A percentile compares a stretch with the other conserved stretches of the same genome.
phyloP scores from a whole-genome alignment of 495 filamentous ascomycete species.

The Aspergillus sparsus region DNA sequence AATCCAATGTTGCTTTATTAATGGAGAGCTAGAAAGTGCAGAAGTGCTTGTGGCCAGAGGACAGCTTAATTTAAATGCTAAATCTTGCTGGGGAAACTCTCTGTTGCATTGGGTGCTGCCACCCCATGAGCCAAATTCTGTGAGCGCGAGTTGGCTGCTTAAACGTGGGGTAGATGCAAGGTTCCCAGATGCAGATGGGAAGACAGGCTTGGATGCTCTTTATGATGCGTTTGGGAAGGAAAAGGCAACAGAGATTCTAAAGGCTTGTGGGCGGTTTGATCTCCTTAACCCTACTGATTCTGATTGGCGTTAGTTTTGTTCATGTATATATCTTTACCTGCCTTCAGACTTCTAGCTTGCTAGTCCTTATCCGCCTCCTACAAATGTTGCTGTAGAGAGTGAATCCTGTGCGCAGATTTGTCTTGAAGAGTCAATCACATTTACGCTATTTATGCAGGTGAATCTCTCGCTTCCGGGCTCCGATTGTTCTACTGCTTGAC shows the following conservation, averaged over 20 bases:
- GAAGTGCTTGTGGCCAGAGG: neutral
- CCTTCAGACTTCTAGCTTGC: no score
- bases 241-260: neutral
- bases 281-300: no score
- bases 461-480: no score
- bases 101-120: neutral
- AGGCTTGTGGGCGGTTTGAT: neutral
- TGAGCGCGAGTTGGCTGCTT: neutral
- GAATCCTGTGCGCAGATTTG: no score
- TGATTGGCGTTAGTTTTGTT: no score
- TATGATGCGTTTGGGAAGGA: neutral
- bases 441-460: no score
- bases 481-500: conserved; percentile 14
- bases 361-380: no score
- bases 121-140: neutral
- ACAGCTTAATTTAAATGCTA: neutral
- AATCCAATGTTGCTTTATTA: neutral
- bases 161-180: neutral
- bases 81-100: neutral
- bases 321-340: no score
- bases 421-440: no score
- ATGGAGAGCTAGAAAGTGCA: neutral
- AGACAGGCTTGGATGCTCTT: neutral
- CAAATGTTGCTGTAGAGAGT: no score
- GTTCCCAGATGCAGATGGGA: neutral